Evolutionary conservation across 371 early-diverging fungal species (phyloP).

Genomic region (Fennellomyces sp.): DNA sequence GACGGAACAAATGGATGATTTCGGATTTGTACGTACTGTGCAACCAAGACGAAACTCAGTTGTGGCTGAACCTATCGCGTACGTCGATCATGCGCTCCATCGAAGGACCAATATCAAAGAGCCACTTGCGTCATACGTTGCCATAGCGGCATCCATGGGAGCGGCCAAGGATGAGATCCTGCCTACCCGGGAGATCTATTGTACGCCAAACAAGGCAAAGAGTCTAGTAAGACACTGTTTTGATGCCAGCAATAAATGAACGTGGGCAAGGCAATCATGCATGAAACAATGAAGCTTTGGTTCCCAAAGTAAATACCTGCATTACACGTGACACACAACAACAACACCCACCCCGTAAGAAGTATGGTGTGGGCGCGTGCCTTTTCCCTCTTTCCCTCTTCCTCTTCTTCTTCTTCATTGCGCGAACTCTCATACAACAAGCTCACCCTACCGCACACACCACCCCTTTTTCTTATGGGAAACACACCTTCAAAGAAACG

Average conservation of each 20-base stretch:
- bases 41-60: slow-evolving; percentile 8
- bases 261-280: too few relatives aligned
- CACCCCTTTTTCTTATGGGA: slow-evolving; percentile 14
- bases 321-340: not conserved
- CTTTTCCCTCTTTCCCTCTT: not conserved
- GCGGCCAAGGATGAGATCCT: slow-evolving; percentile 14
- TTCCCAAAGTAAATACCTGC: not conserved
- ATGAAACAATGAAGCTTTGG: not conserved
- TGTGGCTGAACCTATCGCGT: slow-evolving; percentile 18
- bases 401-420: not conserved
- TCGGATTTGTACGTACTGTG: slow-evolving; percentile 18
- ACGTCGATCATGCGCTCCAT: slow-evolving; percentile 28
- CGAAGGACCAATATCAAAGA: slow-evolving; percentile 30
- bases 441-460: not conserved
- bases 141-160: slow-evolving; percentile 32
- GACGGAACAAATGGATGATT: slow-evolving; percentile 15
- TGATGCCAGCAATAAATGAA: slow-evolving; percentile 5
- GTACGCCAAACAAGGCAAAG: slow-evolving; percentile 29
- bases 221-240: slow-evolving; percentile 32
- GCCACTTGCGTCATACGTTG: slow-evolving; percentile 17
- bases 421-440: not conserved
- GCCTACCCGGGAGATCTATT: slow-evolving; percentile 23
- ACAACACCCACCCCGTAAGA: not conserved
- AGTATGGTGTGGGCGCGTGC: slow-evolving; percentile 2
- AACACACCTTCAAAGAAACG: slow-evolving; percentile 38